A percentile compares a stretch with the other conserved stretches of the same genome.
phyloP scores from a whole-genome alignment of 768 basidiomycete genomes.

The Jaapia argillacea region DNA sequence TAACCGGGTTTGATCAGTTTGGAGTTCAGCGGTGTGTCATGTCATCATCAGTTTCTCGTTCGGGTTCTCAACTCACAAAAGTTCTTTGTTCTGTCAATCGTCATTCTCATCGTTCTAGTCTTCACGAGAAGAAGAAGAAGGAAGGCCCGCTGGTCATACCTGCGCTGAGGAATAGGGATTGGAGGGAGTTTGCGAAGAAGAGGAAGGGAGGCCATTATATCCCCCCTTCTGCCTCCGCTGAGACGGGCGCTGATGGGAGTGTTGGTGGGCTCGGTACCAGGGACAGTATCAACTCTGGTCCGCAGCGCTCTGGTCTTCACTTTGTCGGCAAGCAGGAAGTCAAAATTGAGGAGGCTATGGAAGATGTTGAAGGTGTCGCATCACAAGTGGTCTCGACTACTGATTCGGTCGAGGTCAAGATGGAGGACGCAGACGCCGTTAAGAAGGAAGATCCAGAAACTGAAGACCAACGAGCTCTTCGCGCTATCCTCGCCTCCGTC shows the following conservation, averaged over 20 bases:
- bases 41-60: slow-evolving; percentile 8
- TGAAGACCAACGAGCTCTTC: slow-evolving; percentile 74
- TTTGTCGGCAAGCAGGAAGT: slow-evolving; percentile 21
- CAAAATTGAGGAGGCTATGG: slow-evolving; percentile 10
- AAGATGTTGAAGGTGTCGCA: too few species aligned
- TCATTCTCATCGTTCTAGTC: too few species aligned
- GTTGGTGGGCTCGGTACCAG: slow-evolving; percentile 69
- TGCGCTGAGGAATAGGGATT: slow-evolving; percentile 79
- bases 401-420: slow-evolving; percentile 16
- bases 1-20: slow-evolving; percentile 62
- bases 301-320: slow-evolving; percentile 61
- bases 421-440: slow-evolving; percentile 22
- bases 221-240: slow-evolving; percentile 47
- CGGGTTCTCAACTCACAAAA: slow-evolving; percentile 72
- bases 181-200: slow-evolving; percentile 72
- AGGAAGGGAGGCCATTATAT: slow-evolving; percentile 51
- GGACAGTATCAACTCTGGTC: slow-evolving; percentile 71
- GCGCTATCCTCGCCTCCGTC: slow-evolving; percentile 61
- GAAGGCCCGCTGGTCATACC: slow-evolving; percentile 77
- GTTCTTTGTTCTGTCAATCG: slow-evolving; percentile 21
- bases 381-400: slow-evolving; percentile 9
- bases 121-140: slow-evolving; percentile 35
- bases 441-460: slow-evolving; percentile 35
- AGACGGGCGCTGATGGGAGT: slow-evolving; percentile 58
- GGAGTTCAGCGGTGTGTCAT: slow-evolving; percentile 80